Conservation (phyloP, 305 asterid species). For the Fraxinus baroniana region DNA sequence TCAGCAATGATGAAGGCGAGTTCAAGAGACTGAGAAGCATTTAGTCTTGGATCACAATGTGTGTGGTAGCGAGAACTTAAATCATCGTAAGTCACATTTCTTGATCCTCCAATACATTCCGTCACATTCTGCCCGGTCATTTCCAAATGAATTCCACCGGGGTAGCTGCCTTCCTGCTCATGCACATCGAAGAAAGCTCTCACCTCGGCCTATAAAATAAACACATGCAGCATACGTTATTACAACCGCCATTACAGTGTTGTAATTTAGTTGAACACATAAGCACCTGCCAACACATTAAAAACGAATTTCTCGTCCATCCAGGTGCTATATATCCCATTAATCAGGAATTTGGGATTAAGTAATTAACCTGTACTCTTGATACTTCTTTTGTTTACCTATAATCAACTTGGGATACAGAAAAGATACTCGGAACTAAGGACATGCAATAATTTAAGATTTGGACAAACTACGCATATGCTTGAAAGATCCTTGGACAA, state of each 20-base stretch:
- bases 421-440: neutral
- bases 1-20: conserved; percentile 51
- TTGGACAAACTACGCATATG: conserved; percentile 23
- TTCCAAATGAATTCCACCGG: conserved; percentile 59
- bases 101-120: conserved; percentile 57
- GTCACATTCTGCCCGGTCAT: conserved; percentile 62
- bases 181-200: conserved; percentile 60
- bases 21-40: conserved; percentile 58
- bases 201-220: conserved; percentile 44
- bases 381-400: neutral
- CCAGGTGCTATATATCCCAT: neutral
- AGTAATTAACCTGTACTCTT: neutral
- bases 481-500: conserved; percentile 12
- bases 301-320: neutral
- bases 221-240: neutral
- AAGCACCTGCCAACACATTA: neutral
- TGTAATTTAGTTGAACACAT: neutral
- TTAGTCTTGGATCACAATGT: conserved; percentile 52
- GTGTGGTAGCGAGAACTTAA: conserved; percentile 60
- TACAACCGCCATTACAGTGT: neutral
- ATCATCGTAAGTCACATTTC: conserved; percentile 49
- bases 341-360: neutral
- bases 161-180: conserved; percentile 60
- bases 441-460: neutral
- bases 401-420: neutral